Percentiles rank a stretch among this genome's conserved stretches.
Conservation (phyloP, 2,329 filamentous ascomycete genomes). For the Epichloe sp. region DNA sequence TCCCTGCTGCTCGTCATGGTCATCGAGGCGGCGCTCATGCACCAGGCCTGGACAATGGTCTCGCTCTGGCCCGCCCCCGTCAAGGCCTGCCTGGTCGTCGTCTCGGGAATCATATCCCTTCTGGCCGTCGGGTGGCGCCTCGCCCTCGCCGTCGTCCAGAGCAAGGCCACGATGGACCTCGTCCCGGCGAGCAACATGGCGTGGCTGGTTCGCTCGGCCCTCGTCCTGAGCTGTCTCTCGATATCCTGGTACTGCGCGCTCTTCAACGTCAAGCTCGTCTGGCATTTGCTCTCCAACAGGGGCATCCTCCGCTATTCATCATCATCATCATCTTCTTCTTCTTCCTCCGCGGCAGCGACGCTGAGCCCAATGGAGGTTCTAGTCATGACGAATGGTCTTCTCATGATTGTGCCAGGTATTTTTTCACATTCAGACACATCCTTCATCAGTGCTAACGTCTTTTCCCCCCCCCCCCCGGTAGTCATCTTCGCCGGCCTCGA, state of each 20-base stretch:
- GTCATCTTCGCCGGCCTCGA: conserved; percentile 38
- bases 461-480: conserved; percentile 10
- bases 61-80: conserved; percentile 29
- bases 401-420: conserved; percentile 43
- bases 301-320: conserved; percentile 29
- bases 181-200: conserved; percentile 12
- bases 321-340: conserved; percentile 13
- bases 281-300: conserved; percentile 34
- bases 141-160: conserved; percentile 24
- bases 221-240: conserved; percentile 26
- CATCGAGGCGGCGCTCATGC: conserved; percentile 32
- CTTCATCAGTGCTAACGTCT: background rate
- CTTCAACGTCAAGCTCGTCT: conserved; percentile 38
- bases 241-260: conserved; percentile 42
- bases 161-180: conserved; percentile 15
- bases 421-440: background rate
- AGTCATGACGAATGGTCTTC: conserved; percentile 39
- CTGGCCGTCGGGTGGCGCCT: conserved; percentile 20
- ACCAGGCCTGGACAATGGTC: conserved; percentile 41
- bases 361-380: conserved; percentile 41
- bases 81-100: conserved; percentile 16
- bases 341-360: conserved; percentile 1
- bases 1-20: conserved; percentile 31
- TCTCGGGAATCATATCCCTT: conserved; percentile 24
- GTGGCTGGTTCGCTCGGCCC: conserved; percentile 26